These are phyloP conservation scores for Pneumocystis carinii DNA, from an alignment of 1,139 yeast species.

Conservation along the genomic window DNA sequence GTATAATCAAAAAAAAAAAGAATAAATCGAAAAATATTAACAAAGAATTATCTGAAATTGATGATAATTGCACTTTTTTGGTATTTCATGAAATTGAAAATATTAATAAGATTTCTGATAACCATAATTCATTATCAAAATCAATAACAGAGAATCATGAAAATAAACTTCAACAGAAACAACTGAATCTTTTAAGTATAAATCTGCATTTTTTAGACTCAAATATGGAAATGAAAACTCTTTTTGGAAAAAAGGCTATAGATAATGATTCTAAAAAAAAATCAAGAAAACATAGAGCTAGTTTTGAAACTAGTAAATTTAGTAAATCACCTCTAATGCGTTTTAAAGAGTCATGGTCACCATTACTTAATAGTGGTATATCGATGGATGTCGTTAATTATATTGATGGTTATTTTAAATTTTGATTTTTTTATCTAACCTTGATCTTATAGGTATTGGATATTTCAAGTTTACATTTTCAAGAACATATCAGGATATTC, in stretches of 20 bases:
- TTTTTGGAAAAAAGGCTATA: slow-evolving; percentile 60
- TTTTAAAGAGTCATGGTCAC: slow-evolving; percentile 70
- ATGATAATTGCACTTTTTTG: background rate
- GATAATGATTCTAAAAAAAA: slow-evolving; percentile 45
- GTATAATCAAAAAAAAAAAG: background rate
- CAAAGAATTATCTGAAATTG: background rate
- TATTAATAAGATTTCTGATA: background rate
- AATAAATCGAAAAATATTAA: background rate
- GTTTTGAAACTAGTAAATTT: slow-evolving; percentile 30
- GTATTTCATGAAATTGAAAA: background rate
- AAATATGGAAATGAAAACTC: slow-evolving; percentile 55
- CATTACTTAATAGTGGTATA: slow-evolving; percentile 50
- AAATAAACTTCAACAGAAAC: background rate
- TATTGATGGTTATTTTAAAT: slow-evolving; percentile 13
- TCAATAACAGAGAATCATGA: background rate
- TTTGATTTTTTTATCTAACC: background rate
- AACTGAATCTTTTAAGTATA: background rate
- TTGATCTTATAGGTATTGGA: slow-evolving; percentile 24
- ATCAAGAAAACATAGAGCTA: slow-evolving; percentile 21
- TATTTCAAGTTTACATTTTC: slow-evolving; percentile 29
- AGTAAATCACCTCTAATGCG: slow-evolving; percentile 61
- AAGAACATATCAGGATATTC: slow-evolving; percentile 18
- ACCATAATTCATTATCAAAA: background rate
- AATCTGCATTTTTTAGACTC: slow-evolving; percentile 38
- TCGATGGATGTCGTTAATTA: slow-evolving; percentile 37